phyloP scores from a whole-genome alignment of 805 yeast genomes.

The Clavispora santaluciae region DNA sequence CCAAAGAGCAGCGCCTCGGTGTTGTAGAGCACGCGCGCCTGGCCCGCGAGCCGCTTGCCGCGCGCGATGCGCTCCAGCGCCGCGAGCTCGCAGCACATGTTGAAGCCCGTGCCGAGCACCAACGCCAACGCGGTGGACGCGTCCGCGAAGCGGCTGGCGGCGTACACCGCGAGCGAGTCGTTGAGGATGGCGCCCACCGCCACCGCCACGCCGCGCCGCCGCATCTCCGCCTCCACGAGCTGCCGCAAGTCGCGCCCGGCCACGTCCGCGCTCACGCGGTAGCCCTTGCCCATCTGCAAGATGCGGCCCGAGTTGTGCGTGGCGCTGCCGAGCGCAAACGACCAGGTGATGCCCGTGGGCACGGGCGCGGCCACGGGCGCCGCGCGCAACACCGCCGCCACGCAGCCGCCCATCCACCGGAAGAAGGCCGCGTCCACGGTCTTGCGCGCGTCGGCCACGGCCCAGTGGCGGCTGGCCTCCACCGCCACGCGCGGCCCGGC shows the following conservation, averaged over 20 bases:
- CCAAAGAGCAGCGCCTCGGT: constrained; percentile 58
- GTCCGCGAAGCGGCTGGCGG: constrained; percentile 45
- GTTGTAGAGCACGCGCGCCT: constrained; percentile 33
- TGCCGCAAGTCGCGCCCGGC: constrained; percentile 36
- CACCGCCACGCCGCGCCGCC: constrained; percentile 21
- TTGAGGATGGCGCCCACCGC: constrained; percentile 48
- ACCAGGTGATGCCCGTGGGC: constrained; percentile 50
- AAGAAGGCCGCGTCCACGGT: constrained; percentile 40
- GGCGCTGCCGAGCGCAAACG: constrained; percentile 47
- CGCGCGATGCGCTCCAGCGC: constrained; percentile 14
- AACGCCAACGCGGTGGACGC: constrained; percentile 42
- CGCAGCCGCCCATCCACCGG: constrained; percentile 34
- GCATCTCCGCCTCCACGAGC: constrained; percentile 34
- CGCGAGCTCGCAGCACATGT: constrained; percentile 42
- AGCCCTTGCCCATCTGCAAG: constrained; percentile 59
- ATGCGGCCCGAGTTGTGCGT: constrained; percentile 43
- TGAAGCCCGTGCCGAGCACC: constrained; percentile 68
- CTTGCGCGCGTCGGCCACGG: constrained; percentile 35
- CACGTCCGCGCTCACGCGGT: constrained; percentile 40
- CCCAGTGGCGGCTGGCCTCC: constrained; percentile 34
- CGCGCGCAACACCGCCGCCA: constrained; percentile 26
- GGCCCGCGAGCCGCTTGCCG: constrained; percentile 8
- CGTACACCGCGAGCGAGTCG: constrained; percentile 62
- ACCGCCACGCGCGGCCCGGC: constrained; percentile 22
- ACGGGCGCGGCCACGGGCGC: constrained; percentile 15